Evolutionary conservation across 2,329 filamentous ascomycete species (phyloP), one percentile per base, ranked within the genome.

Genomic region (Scedosporium apiospermum): DNA sequence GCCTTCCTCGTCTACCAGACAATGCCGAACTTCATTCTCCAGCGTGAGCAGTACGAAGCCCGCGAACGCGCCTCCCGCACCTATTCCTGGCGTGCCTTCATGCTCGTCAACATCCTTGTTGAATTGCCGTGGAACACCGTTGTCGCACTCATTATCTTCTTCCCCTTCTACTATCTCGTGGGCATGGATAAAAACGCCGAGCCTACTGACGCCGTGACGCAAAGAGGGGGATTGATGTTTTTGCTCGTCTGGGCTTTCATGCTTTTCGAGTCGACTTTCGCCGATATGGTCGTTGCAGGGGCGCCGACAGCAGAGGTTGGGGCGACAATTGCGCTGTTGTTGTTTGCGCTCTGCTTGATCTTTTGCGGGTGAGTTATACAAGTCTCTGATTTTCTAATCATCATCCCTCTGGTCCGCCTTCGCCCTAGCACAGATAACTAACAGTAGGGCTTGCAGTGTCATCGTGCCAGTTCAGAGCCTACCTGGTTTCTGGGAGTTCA

Each of bases 401-500:
- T 21, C 16, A 38, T 21, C 42, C 30, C 12, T 5, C 23, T 3
- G 1, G 2, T 18, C 16, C 55, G 6, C 30, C 30, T 34, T n/a
- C 27, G 3, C 55, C 10, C 34, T 10, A 4, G 3, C 10, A 38
- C 27, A 30, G 16, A 9, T 12, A 30, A 30, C 57, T 34, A 16
- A 58, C 51, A 10, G 16, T 18, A 38, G 18, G n/a, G 3, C 73
- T 38, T 38, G 34, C 65, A 79, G 84, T 74, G 85, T 91, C 46
- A 78, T 89, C 59, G 84, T 84, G 1, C 73, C 78, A 1, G 84
- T 84, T 0, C 68, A 69, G 0, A 73, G 77, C 0, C 79, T 90
- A 6, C 87, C 88, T 0, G 76, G 81, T 2, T 89, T 90, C 76
- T 91, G 88, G 88, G 83, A 82, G 62, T 88, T 88, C 75, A 87